Conservation (phyloP, 805 yeast genomes). For the Candida maltosa region DNA sequence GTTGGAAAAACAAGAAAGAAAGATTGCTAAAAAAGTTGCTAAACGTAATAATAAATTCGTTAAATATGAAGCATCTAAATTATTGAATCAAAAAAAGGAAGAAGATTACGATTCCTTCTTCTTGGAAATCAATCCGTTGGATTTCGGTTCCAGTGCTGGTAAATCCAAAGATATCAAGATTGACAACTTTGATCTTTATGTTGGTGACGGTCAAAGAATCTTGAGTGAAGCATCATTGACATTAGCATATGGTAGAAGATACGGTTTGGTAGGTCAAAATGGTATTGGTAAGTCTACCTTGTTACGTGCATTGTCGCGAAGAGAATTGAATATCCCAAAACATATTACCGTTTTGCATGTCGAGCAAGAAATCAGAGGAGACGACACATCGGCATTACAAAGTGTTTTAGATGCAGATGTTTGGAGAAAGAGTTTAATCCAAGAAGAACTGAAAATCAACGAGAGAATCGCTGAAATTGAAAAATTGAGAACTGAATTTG, state of each 20-base stretch:
- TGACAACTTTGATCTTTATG: conserved; percentile 89
- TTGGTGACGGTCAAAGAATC: conserved; percentile 93
- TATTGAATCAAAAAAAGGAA: conserved; percentile 59
- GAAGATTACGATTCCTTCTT: conserved; percentile 93
- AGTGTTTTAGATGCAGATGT: conserved; percentile 99
- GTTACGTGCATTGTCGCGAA: conserved; percentile 83
- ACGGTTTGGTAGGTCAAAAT: conserved; percentile 97
- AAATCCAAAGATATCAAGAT: conserved; percentile 95
- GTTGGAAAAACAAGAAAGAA: conserved; percentile 94
- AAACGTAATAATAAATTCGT: conserved; percentile 82
- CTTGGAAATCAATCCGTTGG: conserved; percentile 92
- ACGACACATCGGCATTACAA: conserved; percentile 85
- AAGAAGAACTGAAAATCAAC: conserved; percentile 71
- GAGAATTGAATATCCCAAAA: conserved; percentile 91
- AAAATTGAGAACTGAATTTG: conserved; percentile 63
- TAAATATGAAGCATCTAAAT: conserved; percentile 89
- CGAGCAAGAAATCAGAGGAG: conserved; percentile 95
- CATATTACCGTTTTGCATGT: conserved; percentile 95
- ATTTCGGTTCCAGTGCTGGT: conserved; percentile 78
- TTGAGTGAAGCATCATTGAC: conserved; percentile 84
- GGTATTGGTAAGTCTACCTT: conserved; percentile 99
- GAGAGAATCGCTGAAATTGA: conserved; percentile 78
- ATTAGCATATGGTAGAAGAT: conserved; percentile 87
- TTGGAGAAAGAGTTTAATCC: conserved; percentile 88
- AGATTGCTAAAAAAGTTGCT: conserved; percentile 95